A percentile compares a stretch with the other conserved stretches of the same genome.
Evolutionary conservation across 2,329 filamentous ascomycete genomes (phyloP).

Genomic region (Fusarium pilosicola): DNA sequence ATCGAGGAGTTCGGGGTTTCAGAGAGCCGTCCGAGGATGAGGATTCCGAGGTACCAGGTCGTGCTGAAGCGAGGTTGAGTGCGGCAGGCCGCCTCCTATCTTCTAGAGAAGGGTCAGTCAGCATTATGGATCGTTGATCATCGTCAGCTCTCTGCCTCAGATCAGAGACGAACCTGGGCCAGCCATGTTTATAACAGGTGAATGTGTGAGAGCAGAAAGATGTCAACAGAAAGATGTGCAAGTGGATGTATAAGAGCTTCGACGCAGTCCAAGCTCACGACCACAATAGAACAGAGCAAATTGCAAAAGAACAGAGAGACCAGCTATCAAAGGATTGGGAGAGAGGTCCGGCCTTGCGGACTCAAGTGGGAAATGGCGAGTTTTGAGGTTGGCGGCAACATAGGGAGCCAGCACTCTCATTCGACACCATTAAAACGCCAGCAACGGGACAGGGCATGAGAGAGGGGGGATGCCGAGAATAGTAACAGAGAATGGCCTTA

Average conservation of each 20-base stretch:
- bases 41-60: conserved; percentile 61
- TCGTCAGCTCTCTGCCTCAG: background rate
- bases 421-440: conserved; percentile 51
- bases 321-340: conserved; percentile 64
- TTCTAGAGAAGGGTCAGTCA: conserved; percentile 50
- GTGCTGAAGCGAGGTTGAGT: conserved; percentile 62
- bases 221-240: conserved; percentile 21
- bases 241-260: conserved; percentile 38
- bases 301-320: conserved; percentile 58
- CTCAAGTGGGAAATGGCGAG: conserved; percentile 56
- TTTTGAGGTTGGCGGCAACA: conserved; percentile 59
- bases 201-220: conserved; percentile 14
- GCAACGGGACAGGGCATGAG: conserved; percentile 44
- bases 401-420: conserved; percentile 46
- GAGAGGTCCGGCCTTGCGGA: conserved; percentile 47
- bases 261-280: conserved; percentile 43
- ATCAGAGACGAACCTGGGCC: conserved; percentile 52
- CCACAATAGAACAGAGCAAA: conserved; percentile 47
- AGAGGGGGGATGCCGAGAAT: conserved; percentile 40
- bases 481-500: conserved; percentile 42
- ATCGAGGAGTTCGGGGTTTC: conserved; percentile 80
- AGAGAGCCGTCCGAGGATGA: conserved; percentile 65
- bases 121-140: conserved; percentile 12
- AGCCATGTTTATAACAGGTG: conserved; percentile 48
- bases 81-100: conserved; percentile 68